These are phyloP conservation scores for Tolypocladium guangdongense DNA, from an alignment of 2,329 filamentous ascomycete genomes.

Conservation along the genomic window DNA sequence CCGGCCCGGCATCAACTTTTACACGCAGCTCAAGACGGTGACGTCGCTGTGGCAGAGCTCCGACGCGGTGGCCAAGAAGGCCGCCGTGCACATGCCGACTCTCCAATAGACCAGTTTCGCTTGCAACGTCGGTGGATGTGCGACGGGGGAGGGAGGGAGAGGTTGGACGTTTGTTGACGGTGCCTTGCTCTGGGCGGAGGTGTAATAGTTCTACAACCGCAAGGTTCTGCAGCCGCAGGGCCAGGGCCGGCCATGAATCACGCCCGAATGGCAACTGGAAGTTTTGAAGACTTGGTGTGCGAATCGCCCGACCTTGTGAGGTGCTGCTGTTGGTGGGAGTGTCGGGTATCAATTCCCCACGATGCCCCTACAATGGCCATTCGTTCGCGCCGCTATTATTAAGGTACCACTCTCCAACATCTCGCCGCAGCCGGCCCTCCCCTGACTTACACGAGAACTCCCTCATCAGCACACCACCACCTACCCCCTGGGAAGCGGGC, in stretches of 20 bases:
- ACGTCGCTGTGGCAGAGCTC: conserved; percentile 82
- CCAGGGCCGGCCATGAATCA: neutral
- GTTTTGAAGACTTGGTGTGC: neutral
- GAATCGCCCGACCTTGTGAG: too few species aligned
- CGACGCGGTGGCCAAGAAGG: conserved; percentile 77
- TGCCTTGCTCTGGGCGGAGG: neutral
- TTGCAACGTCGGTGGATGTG: too few species aligned
- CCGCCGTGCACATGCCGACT: conserved; percentile 77
- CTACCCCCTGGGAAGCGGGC: neutral
- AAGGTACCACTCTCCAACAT: too few species aligned
- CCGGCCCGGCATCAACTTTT: conserved; percentile 83
- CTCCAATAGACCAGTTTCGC: conserved; percentile 17
- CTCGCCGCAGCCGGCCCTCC: too few species aligned
- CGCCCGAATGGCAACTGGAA: neutral
- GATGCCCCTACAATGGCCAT: too few species aligned
- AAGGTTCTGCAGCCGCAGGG: neutral
- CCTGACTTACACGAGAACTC: too few species aligned
- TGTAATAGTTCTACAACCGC: neutral
- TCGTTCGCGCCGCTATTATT: too few species aligned
- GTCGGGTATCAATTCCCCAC: too few species aligned
- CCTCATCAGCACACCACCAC: too few species aligned
- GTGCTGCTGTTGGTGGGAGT: too few species aligned
- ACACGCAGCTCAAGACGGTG: conserved; percentile 96
- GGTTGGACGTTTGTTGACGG: neutral
- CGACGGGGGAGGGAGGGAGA: neutral